Evolutionary conservation across 2,329 filamentous ascomycete genomes (phyloP), one percentile per base, ranked within the genome.

Genomic region (Sporothrix brasiliensis): DNA sequence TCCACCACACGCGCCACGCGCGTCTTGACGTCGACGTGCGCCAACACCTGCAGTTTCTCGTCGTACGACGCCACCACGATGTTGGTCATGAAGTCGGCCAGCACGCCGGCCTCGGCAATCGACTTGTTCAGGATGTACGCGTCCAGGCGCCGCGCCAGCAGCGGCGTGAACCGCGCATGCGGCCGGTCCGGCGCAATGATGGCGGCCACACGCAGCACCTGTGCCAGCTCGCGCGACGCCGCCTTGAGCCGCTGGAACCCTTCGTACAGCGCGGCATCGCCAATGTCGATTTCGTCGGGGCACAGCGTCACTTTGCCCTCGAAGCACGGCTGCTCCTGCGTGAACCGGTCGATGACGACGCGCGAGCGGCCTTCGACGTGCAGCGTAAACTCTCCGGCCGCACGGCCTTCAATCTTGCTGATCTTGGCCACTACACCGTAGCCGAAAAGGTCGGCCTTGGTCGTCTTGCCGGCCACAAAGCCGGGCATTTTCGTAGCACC

Each of bases 71-170:
- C 90, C 73, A 97, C 93, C 2, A 97, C 88, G 30, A 98, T 87
- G 77, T 97, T 97, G 52, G 93, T 91, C 93, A 99, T 97, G 78
- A 98, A 98, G 79, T 99, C 95, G 7, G 95, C 94, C 11, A 99
- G 85, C 10, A 89, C 83, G 2, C 94, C 94, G 1, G 94, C 94
- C 75, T 98, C 93, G 54, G 88, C 84, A 67, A 95, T 79, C 71
- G 93, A 89, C 78, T 95, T 96, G 78, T 91, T 89, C 44, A 89
- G 86, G 73, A 99, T 97, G 79, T 93, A 95, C 68, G 94, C 82
- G 77, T 98, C 94, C 56, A 99, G 87, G 68, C 94, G 88, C 67
- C 93, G 88, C 0, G 93, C 93, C 68, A 98, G 86, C n/a, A 94
- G 83, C 0, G 94, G 94, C 3, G 93, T 94, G 19, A 98, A 82